Base-by-base conservation (phyloP, 2,329 filamentous ascomycete species). In the Aspergillus pseudoglaucus region DNA sequence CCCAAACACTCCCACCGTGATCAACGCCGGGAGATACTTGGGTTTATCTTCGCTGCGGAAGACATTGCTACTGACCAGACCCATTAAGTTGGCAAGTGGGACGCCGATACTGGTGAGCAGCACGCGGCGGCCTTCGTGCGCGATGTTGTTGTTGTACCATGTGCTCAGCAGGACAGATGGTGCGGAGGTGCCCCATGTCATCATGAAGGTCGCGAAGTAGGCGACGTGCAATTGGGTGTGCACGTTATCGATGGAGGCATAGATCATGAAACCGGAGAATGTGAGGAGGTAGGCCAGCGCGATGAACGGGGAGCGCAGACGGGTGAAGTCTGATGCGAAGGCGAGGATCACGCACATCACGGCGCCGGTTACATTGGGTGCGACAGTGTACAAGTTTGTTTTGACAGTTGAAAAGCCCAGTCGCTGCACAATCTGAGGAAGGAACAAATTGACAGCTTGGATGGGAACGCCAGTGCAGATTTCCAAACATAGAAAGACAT, bases 121-220 rank as follows among this genome's bases (percentile, higher is more conserved):
- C 5, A 88, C 76, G 42, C 87, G 82, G 33, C 82, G 80, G 48
- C 84, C 83, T 66, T 90, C 87, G 58, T 90, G 79, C 1, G 86
- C 85, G 47, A 89, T 79, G 62, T 91, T 91, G 73, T 90, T 90
- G 70, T 88, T 90, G 69, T 89, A 90, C 83, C 83, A 85, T 48
- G 81, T 74, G 55, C 82, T 71, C 7, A 69, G 72, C 10, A 90
- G 73, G 7, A 90, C 85, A 0, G 81, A 86, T 0, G 87, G 86
- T 0, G 86, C 85, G 1, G 82, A 84, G 0, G 85, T 88, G 14
- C 87, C 87, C 82, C 85, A 89, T 9, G 82, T 85, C 84, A 90
- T 88, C 83, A 90, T 86, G 65, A 90, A 90, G 47, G 79, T 83
- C 4, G 85, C 84, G 54, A 83, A 89, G 60, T 90, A 90, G 0